Percentiles rank a stretch among this genome's conserved stretches.
Conservation (phyloP, 1,139 yeast species). For the Nakaseomyces kungkrabaensis region DNA sequence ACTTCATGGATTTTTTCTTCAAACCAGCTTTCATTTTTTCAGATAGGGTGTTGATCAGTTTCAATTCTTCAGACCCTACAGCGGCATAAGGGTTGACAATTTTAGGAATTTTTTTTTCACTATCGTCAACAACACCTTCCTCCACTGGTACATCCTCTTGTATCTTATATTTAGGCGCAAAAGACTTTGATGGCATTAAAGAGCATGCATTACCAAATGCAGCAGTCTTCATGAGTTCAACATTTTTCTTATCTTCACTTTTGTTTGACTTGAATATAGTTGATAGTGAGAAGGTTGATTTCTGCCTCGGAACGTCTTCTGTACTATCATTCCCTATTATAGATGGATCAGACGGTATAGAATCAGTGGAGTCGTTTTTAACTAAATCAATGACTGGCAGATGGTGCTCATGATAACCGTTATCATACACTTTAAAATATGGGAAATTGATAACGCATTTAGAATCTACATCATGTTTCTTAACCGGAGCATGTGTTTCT, state of each 20-base stretch:
- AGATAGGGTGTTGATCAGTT: slow-evolving; percentile 41
- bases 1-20: slow-evolving; percentile 10
- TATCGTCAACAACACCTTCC: slow-evolving; percentile 15
- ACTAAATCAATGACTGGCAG: slow-evolving; percentile 21
- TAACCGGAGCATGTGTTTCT: background rate
- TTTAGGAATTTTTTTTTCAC: slow-evolving; percentile 28
- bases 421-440: slow-evolving; percentile 24
- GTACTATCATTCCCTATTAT: background rate
- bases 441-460: slow-evolving; percentile 23
- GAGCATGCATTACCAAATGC: slow-evolving; percentile 22
- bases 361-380: slow-evolving; percentile 7
- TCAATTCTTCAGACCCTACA: slow-evolving; percentile 46
- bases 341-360: background rate
- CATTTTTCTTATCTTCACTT: slow-evolving; percentile 11
- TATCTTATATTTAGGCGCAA: background rate
- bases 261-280: slow-evolving; percentile 25
- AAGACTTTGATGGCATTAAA: slow-evolving; percentile 15
- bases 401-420: slow-evolving; percentile 27
- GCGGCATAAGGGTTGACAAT: slow-evolving; percentile 39
- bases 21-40: slow-evolving; percentile 31
- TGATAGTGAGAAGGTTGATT: slow-evolving; percentile 21
- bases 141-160: slow-evolving; percentile 1
- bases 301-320: slow-evolving; percentile 10
- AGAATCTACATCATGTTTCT: slow-evolving; percentile 10
- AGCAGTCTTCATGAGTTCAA: slow-evolving; percentile 3